Evolutionary conservation across 805 yeast genomes (phyloP), one percentile per base, ranked within the genome.

Genomic region (Starmerella potacharoeniae): DNA sequence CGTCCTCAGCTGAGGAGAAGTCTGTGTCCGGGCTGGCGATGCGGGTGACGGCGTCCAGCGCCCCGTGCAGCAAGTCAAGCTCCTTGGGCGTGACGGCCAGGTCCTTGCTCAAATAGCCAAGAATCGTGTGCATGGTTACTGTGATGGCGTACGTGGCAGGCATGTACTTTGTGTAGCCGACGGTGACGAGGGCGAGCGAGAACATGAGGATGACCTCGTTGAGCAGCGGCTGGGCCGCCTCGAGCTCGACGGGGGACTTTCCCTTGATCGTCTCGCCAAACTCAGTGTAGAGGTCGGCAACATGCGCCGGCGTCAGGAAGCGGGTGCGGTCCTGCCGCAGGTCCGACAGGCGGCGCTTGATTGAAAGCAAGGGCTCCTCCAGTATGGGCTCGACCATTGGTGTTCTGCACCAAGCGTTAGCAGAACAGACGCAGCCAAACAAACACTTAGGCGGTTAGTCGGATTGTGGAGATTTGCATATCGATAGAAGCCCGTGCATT

Each of bases 141-240:
- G 91, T 72, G 3, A 95, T 86, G 6, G 95, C 91, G 70, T 86
- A 93, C 0, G 96, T 86, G 5, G 97, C 96, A 1, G 97, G 96
- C 1, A 96, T 95, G 37, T 88, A 78, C 62, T 88, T 83, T 48
- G 85, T 84, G 62, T 88, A 74, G 3, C 99, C 99, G 56, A 95
- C 93, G 2, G 97, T 87, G 65, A 91, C 79, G 69, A 90, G 87
- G 61, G 93, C 84, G 51, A 93, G 75, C 13, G 95, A 84, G 46
- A 91, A 71, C 49, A 93, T 71, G 68, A 91, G 56, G 11, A 57
- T 39, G 17, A 55, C 39, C 22, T 64, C 64, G 33, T 33, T 14
- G n/a, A 55, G 47, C 14, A 55, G 40, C 17, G 30, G 40, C 50
- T 44, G 34, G 28, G 31, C 45, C 6, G 40, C 46, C 9, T 22